Evolutionary conservation across 2,329 filamentous ascomycete species (phyloP), one percentile per base, ranked within the genome.

Genomic region (Cercospora zeina): DNA sequence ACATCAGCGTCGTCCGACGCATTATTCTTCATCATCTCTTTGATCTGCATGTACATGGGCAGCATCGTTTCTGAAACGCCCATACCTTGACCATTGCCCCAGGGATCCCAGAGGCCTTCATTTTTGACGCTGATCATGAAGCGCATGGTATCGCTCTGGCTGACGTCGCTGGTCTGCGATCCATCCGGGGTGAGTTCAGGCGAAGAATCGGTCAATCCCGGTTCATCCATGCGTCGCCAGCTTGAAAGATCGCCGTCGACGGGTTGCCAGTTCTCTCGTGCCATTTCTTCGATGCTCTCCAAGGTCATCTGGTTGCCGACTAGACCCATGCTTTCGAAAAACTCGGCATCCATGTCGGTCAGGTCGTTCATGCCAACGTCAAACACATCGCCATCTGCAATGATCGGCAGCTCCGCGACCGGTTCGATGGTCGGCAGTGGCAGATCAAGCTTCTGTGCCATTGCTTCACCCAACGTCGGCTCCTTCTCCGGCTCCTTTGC

Each of bases 101-200:
- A 65, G 16, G 65, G 33, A 39, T 67, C 65, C 16, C 56, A 59
- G 3, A 51, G 47, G 21, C 61, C 62, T 51, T 61, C 63, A 27
- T 67, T 64, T 51, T 67, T 62, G 42, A 67, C 59, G 24, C 56
- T 61, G 13, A 68, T 54, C 39, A 59, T 58, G 60, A 68, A 65
- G 10, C 62, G 63, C 63, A 65, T 62, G 19, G 62, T 63, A 27
- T 67, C 67, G 39, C 56, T 50, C 65, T 78, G 75, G 19, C 72
- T 76, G 21, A 80, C 76, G 58, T 81, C 78, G 49, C 75, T 77
- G 72, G 66, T 77, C 70, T 66, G 77, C 16, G 65, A 69, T 49
- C 65, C 65, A 56, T 68, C 64, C 1, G 71, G 70, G 30, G 74
- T 69, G 59, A 72, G 68, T 34, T 72, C 71, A 2, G 70, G 69